Percentiles rank a stretch among this genome's conserved stretches.
Evolutionary conservation across 805 yeast species (phyloP).

Genomic region (Cyberlindnera subsufficiens): DNA sequence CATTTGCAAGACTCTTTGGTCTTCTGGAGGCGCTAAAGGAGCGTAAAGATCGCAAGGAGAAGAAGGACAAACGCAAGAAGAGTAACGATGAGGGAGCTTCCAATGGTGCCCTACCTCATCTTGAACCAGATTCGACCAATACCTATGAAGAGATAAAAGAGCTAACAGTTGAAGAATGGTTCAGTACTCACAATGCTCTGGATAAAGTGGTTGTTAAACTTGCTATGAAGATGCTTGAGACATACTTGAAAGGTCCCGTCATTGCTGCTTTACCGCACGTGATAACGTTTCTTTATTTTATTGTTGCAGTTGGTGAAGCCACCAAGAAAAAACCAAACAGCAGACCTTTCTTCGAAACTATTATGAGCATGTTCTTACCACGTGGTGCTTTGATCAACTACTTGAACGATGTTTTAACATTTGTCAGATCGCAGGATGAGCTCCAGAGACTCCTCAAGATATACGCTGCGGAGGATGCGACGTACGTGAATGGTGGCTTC

Average conservation of each 20-base stretch:
- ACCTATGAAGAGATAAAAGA: conserved; percentile 1
- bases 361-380: conserved; percentile 55
- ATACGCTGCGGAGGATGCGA: conserved; percentile 11
- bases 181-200: conserved; percentile 41
- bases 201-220: conserved; percentile 57
- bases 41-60: conserved; percentile 65
- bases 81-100: neutral
- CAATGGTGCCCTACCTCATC: neutral
- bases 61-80: conserved; percentile 38
- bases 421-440: conserved; percentile 19
- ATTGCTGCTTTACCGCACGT: conserved; percentile 67
- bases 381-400: conserved; percentile 63
- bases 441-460: neutral
- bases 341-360: conserved; percentile 41
- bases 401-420: conserved; percentile 49
- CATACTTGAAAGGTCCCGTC: conserved; percentile 63
- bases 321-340: conserved; percentile 39
- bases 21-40: conserved; percentile 68
- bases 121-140: conserved; percentile 1
- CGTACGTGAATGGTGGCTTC: conserved; percentile 18
- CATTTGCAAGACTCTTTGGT: conserved; percentile 69
- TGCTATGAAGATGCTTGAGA: conserved; percentile 60
- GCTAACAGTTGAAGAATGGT: conserved; percentile 39
- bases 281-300: conserved; percentile 71
- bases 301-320: conserved; percentile 58